A percentile compares a stretch with the other conserved stretches of the same genome.
Conservation (phyloP, 2,329 filamentous ascomycete species). For the Claviceps digitariae region DNA sequence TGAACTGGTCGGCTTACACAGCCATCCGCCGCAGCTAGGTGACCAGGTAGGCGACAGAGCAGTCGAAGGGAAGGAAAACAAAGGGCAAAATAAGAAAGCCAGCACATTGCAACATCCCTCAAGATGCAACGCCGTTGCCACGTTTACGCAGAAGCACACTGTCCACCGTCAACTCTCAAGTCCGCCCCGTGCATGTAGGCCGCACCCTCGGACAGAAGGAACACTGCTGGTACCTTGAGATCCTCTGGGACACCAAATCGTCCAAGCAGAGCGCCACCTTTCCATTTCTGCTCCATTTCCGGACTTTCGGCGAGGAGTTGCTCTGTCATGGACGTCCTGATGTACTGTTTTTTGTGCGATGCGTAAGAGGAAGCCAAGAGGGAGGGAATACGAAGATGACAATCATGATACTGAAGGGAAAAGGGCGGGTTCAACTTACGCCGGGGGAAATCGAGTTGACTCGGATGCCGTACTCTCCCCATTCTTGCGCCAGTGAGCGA, state of each 20-base stretch:
- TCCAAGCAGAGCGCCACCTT: conserved; percentile 73
- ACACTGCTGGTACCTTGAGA: conserved; percentile 59
- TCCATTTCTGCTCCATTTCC: conserved; percentile 55
- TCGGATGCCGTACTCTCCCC: conserved; percentile 48
- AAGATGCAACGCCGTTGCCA: too few relatives aligned
- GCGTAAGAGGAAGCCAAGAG: not conserved
- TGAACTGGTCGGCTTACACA: too few relatives aligned
- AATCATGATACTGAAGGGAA: too few relatives aligned
- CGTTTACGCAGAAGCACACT: conserved; percentile 19
- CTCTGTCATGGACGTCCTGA: conserved; percentile 73
- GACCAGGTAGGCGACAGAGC: too few relatives aligned
- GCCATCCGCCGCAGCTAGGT: too few relatives aligned
- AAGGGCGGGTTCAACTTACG: conserved; percentile 13
- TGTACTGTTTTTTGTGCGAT: conserved; percentile 36
- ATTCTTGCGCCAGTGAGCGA: conserved; percentile 47
- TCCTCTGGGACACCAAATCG: conserved; percentile 54
- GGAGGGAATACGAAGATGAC: not conserved
- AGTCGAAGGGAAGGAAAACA: not conserved
- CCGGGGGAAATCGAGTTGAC: conserved; percentile 55
- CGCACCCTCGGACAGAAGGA: conserved; percentile 57
- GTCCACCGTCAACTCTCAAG: conserved; percentile 58
- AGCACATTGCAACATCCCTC: too few relatives aligned
- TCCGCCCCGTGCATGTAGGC: conserved; percentile 65
- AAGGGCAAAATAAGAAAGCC: too few relatives aligned
- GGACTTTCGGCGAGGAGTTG: conserved; percentile 64